These are phyloP conservation scores for Pichia ethanolica DNA, from an alignment of 805 yeast species.

Conservation along the genomic window DNA sequence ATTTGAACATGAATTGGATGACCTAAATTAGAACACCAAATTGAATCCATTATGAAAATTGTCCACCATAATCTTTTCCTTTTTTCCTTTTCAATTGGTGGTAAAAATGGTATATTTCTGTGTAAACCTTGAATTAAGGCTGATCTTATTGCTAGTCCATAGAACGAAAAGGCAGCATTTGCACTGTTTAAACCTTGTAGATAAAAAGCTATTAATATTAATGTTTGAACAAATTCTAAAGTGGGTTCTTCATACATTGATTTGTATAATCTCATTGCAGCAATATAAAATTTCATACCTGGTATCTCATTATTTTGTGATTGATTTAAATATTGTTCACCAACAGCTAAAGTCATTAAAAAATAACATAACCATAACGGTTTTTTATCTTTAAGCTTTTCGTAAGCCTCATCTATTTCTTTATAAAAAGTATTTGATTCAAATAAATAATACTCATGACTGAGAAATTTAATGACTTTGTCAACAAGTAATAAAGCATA, in stretches of 20 bases:
- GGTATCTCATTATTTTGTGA: conserved; percentile 14
- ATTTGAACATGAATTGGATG: conserved; percentile 28
- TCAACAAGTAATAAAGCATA: conserved; percentile 13
- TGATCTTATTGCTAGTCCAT: conserved; percentile 27
- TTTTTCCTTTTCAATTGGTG: conserved; percentile 22
- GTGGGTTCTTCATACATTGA: conserved; percentile 24
- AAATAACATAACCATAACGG: conserved; percentile 14
- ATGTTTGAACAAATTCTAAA: conserved; percentile 22
- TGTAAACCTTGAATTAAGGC: conserved; percentile 26
- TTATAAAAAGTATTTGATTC: conserved; percentile 11
- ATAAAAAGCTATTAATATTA: conserved; percentile 26
- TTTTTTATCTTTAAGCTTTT: conserved; percentile 11
- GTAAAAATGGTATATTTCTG: conserved; percentile 12
- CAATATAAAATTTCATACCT: conserved; percentile 25
- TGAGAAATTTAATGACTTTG: conserved; percentile 10
- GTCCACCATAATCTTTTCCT: conserved; percentile 33
- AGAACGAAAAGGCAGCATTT: conserved; percentile 25
- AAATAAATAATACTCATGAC: conserved; percentile 12
- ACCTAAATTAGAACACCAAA: conserved; percentile 28
- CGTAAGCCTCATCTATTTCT: conserved; percentile 15
- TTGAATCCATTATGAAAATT: conserved; percentile 25
- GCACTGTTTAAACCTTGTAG: conserved; percentile 29
- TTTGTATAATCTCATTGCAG: conserved; percentile 19
- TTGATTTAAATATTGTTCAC: conserved; percentile 14
- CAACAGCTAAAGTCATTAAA: conserved; percentile 14